Conservation (phyloP, 805 yeast species). For the Candida germanica region DNA sequence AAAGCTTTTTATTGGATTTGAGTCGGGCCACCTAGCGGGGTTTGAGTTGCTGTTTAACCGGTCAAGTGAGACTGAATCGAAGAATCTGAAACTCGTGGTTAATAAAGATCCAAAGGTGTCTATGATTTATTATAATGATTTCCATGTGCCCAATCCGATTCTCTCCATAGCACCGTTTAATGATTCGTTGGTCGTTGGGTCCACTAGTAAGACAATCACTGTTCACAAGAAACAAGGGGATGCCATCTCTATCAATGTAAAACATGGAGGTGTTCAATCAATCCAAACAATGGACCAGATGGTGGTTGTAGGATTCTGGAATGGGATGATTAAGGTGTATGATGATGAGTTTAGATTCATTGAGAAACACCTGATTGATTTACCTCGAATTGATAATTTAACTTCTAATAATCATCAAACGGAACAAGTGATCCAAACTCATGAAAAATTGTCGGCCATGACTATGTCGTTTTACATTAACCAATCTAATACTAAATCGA, state of each 20-base stretch:
- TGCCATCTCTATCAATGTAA: conserved; percentile 9
- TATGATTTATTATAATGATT: conserved; percentile 20
- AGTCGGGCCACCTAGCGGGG: conserved; percentile 57
- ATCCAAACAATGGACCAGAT: conserved; percentile 22
- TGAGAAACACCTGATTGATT: conserved; percentile 11
- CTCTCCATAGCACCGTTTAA: conserved; percentile 37
- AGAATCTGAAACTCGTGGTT: conserved; percentile 14
- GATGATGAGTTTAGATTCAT: conserved; percentile 7
- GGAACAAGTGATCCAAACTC: conserved; percentile 1
- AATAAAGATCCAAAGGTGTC: conserved; percentile 23
- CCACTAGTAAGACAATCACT: conserved; percentile 43
- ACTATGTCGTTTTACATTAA: not conserved
- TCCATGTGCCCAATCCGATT: conserved; percentile 56
- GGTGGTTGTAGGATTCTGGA: conserved; percentile 47
- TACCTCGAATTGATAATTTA: conserved; percentile 11
- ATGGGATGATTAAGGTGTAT: conserved; percentile 38
- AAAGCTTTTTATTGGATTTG: conserved; percentile 56
- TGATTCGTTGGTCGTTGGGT: conserved; percentile 38
- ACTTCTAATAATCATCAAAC: conserved; percentile 3
- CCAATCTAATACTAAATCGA: not conserved
- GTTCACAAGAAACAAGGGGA: conserved; percentile 7
- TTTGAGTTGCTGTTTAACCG: conserved; percentile 17
- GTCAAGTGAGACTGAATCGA: not conserved
- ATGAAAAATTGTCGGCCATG: conserved; percentile 3
- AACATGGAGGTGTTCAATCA: conserved; percentile 20